Conservation (phyloP, 176 grass and related monocot species). For the Thinopyrum elongatum region DNA sequence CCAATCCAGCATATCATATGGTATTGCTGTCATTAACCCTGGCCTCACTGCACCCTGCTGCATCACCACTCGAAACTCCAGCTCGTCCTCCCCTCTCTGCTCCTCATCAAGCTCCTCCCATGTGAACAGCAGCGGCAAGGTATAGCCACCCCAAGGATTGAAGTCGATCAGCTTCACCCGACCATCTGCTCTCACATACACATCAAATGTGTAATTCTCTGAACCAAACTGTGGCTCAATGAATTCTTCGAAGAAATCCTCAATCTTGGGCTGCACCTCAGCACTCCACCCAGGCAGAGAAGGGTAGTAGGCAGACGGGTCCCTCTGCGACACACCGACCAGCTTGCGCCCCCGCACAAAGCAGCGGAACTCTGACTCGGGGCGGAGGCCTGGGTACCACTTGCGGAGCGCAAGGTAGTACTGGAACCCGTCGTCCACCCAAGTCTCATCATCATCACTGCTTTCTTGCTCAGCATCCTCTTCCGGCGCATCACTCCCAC, state of each 20-base stretch:
- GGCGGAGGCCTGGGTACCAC: conserved; percentile 68
- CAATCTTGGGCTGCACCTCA: conserved; percentile 38
- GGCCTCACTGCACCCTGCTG: conserved; percentile 73
- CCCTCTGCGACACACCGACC: conserved; percentile 68
- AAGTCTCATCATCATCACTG: background rate
- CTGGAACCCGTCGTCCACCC: conserved; percentile 48
- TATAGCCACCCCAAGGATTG: conserved; percentile 85
- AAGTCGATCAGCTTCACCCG: conserved; percentile 81
- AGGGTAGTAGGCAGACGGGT: conserved; percentile 83
- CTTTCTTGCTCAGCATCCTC: background rate
- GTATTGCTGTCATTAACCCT: conserved; percentile 85
- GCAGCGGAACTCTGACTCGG: conserved; percentile 90
- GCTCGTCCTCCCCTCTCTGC: conserved; percentile 2
- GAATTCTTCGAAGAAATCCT: conserved; percentile 50
- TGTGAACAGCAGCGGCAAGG: conserved; percentile 64
- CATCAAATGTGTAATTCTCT: conserved; percentile 71
- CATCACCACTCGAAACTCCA: conserved; percentile 74
- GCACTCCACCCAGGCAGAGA: conserved; percentile 51
- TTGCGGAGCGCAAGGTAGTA: conserved; percentile 77
- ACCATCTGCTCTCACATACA: conserved; percentile 48
- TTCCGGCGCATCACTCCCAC: background rate
- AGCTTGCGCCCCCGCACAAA: conserved; percentile 54
- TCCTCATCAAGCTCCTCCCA: conserved; percentile 74
- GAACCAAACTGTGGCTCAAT: conserved; percentile 54
- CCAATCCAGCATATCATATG: conserved; percentile 90